phyloP scores from a whole-genome alignment of 345 rosid species.

The Erysimum cheiranthoides region DNA sequence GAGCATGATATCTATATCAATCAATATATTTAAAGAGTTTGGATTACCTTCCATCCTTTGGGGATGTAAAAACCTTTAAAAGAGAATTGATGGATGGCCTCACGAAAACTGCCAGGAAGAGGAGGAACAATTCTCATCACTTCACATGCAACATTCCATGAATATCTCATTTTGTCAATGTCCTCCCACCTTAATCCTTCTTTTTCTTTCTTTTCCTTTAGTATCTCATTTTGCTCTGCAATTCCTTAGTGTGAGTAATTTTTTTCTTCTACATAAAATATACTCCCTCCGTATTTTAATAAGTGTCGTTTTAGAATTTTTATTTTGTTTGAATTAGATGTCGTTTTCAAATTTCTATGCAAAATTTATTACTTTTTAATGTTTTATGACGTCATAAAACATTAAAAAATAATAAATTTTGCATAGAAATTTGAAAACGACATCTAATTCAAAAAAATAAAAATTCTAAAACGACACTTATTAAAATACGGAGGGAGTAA shows the following conservation, averaged over 20 bases:
- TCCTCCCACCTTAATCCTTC: slow-evolving; percentile 54
- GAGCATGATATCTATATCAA: neutral
- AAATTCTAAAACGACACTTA: too few species aligned
- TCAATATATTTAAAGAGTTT: neutral
- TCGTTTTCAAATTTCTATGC: too few species aligned
- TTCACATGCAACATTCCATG: slow-evolving; percentile 64
- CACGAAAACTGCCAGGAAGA: slow-evolving; percentile 52
- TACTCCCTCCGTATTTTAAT: too few species aligned
- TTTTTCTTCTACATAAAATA: neutral
- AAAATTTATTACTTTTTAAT: too few species aligned
- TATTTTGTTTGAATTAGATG: too few species aligned
- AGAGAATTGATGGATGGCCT: slow-evolving; percentile 50
- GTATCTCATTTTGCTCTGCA: slow-evolving; percentile 58
- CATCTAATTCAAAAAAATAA: too few species aligned
- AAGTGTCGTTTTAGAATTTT: too few species aligned
- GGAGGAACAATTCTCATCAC: slow-evolving; percentile 61
- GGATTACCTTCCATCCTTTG: slow-evolving; percentile 56
- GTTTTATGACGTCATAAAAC: too few species aligned
- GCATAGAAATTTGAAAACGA: too few species aligned
- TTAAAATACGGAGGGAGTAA: too few species aligned
- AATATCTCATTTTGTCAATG: slow-evolving; percentile 54
- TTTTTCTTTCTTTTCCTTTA: slow-evolving; percentile 40
- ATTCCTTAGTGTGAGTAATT: neutral
- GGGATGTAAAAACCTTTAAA: slow-evolving; percentile 54
- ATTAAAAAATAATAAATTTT: too few species aligned